Base-by-base conservation (phyloP, 192 early-diverging fungal species). In the Radiomyces spectabilis region DNA sequence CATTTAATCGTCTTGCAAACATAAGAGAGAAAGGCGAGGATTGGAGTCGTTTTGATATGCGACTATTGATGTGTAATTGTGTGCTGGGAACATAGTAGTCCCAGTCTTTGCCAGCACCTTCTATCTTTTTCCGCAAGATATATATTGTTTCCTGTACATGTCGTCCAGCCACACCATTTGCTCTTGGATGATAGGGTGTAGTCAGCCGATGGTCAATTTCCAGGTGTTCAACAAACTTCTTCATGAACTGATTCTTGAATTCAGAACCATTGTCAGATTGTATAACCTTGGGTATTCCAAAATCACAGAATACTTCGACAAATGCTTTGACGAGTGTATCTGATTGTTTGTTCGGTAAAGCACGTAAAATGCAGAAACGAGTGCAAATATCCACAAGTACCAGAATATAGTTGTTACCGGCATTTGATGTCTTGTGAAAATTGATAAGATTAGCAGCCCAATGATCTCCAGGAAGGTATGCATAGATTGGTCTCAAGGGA, bases 131-230 rank as follows among this genome's bases (percentile, higher is more conserved):
- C 5, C 41, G 12, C 25, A 76, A 48, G 5, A 68, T 59, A 13
- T 53, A 15, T 9, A 47, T 45, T 3, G 63, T 51, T 3, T 33
- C 61, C 4, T 61, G 46, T 4, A 76, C 65, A 25, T 33, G 37
- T 15, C 69, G 5, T 65, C 78, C 72, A 18, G 69, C 75, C 18
- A 50, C 49, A 2, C 73, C 72, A 48, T 80, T 80, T 6, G 41
- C 66, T 35, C 66, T n/a, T 9, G 72, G 68, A 56, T 73, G 59
- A 37, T 72, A 75, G 1, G 69, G 64, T 29, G 72, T 72, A 26
- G 51, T 48, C 13, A 71, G 29, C 1, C 74, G 35, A 42, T 70
- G 65, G 3, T 69, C 51, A 21, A 74, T 65, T 0, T 48, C 45
- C 8, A 59, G 16, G 2, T 26, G 8, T 10, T 24, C 37, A 12